phyloP scores from a whole-genome alignment of 2,329 filamentous ascomycete genomes.

The Hawksworthiomyces lignivorus region DNA sequence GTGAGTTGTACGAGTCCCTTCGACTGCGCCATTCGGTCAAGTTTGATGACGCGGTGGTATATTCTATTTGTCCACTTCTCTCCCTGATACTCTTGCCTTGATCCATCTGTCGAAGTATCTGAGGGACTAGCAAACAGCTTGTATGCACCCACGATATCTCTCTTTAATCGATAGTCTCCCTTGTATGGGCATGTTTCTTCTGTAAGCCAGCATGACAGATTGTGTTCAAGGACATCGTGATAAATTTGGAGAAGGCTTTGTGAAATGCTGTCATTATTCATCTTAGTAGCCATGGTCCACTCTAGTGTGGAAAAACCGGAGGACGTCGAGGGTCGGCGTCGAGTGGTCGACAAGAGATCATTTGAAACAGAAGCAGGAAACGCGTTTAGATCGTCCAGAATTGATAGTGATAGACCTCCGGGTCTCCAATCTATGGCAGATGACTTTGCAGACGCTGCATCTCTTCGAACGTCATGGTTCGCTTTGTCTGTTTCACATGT shows the following conservation, averaged over 20 bases:
- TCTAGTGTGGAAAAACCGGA: conserved; percentile 13
- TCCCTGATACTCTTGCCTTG: conserved; percentile 31
- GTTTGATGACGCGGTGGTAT: conserved; percentile 39
- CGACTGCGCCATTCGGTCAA: conserved; percentile 36
- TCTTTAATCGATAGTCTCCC: conserved; percentile 3
- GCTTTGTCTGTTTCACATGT: neutral
- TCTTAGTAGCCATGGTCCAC: conserved; percentile 19
- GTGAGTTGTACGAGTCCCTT: conserved; percentile 33
- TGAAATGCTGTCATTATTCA: conserved; percentile 30
- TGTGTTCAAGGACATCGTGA: conserved; percentile 46
- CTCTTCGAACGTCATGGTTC: conserved; percentile 2
- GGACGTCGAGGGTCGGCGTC: conserved; percentile 1
- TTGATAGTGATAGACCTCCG: too few species aligned
- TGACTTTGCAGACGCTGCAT: conserved; percentile 1
- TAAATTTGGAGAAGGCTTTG: conserved; percentile 40
- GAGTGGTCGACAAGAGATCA: neutral
- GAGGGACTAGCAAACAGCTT: too few species aligned
- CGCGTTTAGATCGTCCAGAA: too few species aligned
- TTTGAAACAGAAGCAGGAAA: too few species aligned
- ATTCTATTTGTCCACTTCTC: conserved; percentile 40
- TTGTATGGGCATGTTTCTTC: conserved; percentile 45
- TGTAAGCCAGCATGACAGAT: conserved; percentile 45
- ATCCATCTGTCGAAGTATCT: too few species aligned
- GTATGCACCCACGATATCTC: neutral
- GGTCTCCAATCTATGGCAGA: too few species aligned